Base-by-base conservation (phyloP, 208 protist genomes). In the Balamuthia mandrillaris region DNA sequence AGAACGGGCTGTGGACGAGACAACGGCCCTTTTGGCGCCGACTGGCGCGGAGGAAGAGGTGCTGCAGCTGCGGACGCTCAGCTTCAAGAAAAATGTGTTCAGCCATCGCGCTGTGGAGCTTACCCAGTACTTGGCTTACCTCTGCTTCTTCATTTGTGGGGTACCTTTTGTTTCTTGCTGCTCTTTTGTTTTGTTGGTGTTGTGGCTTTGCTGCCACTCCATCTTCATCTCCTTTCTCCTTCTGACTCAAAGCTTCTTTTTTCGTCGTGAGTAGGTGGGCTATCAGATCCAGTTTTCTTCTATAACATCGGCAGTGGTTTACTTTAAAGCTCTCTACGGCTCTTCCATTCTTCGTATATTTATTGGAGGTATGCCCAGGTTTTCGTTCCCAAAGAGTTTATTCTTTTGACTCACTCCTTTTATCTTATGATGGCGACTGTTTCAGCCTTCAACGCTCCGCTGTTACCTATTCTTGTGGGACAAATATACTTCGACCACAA, bases 201-300 rank as follows among this genome's bases (percentile, higher is more conserved):
- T n/a, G n/a, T n/a, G n/a, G n/a, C n/a, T n/a, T n/a, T n/a, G n/a
- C n/a, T n/a, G 47, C 47, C 18, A 21, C 14, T 18, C 47, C 16
- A 54, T 18, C 16, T 24, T 54, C 16, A 24, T 54, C 16, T 54
- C 56, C n/a, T 68, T 27, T 35, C n/a, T 2, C 18, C 16, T 7
- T 68, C n/a, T 7, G 24, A 3, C 45, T 2, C 37, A 78, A 2
- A 39, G 4, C 2, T 3, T 12, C n/a, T 60, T 18, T 33, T 60
- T 18, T 27, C 18, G 14, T 52, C 18, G 14, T 52, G 10, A 52
- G 10, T 52, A 78, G 68, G 37, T 78, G 6, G 68, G 68, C 2
- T 78, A 78, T 31, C 68, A 78, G 41, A 78, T 78, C 16, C 68
- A 78, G 45, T 78, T 78, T 29, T 44, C 68, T 16, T 47, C 68